Conservation (phyloP, 768 basidiomycete species). For the Leccinum rimulosum region DNA sequence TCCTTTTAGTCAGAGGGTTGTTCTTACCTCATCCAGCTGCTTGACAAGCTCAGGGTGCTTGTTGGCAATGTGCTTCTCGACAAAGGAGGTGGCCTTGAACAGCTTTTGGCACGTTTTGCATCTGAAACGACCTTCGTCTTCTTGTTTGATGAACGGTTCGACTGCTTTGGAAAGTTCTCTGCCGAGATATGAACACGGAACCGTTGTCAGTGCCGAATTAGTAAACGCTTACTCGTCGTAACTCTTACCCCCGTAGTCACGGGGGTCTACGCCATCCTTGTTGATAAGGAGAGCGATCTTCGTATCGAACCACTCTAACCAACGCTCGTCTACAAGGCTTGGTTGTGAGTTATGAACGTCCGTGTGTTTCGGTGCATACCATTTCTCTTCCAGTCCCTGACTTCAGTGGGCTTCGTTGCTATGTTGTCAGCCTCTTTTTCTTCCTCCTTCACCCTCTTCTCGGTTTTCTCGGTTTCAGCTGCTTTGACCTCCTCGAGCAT, state of each 20-base stretch:
- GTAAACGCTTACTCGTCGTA: slow-evolving; percentile 74
- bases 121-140: slow-evolving; percentile 95
- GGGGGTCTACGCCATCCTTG: slow-evolving; percentile 76
- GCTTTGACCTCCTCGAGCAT: slow-evolving; percentile 60
- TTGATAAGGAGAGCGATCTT: slow-evolving; percentile 83
- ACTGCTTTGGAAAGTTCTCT: slow-evolving; percentile 82
- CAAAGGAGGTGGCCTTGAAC: slow-evolving; percentile 95
- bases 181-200: slow-evolving; percentile 15
- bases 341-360: slow-evolving; percentile 10
- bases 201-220: slow-evolving; percentile 5
- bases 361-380: slow-evolving; percentile 41
- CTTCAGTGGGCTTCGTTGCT: slow-evolving; percentile 38
- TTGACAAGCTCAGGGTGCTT: slow-evolving; percentile 90
- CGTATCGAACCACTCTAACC: slow-evolving; percentile 85
- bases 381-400: slow-evolving; percentile 58
- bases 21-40: slow-evolving; percentile 76
- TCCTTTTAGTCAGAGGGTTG: slow-evolving; percentile 5
- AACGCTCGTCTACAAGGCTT: slow-evolving; percentile 66
- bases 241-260: slow-evolving; percentile 85
- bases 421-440: slow-evolving; percentile 38
- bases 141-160: slow-evolving; percentile 84
- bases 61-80: slow-evolving; percentile 95
- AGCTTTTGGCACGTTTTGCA: slow-evolving; percentile 97
- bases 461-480: slow-evolving; percentile 43
- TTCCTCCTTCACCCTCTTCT: slow-evolving; percentile 47